Conservation (phyloP, 768 basidiomycete genomes). For the Trametes gibbosa region DNA sequence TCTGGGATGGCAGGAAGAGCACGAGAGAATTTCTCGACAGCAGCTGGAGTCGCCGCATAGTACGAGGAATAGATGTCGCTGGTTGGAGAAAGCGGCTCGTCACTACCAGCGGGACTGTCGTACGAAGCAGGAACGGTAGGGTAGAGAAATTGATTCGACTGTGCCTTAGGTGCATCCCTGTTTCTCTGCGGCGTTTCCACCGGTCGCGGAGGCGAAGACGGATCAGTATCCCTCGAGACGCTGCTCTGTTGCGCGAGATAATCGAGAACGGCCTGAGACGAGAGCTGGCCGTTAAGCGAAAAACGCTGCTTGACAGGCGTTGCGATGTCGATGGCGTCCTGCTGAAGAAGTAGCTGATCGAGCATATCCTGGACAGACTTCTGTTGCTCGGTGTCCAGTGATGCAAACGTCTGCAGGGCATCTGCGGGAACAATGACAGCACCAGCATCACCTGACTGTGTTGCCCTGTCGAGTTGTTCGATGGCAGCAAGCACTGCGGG, state of each 20-base stretch:
- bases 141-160: constrained; percentile 7
- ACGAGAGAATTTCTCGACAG: neutral
- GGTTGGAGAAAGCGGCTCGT: constrained; percentile 15
- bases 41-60: constrained; percentile 10
- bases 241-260: constrained; percentile 14
- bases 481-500: constrained; percentile 12
- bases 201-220: neutral
- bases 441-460: constrained; percentile 10
- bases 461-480: constrained; percentile 14
- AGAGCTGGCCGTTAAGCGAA: constrained; percentile 12
- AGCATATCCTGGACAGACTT: constrained; percentile 17
- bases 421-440: constrained; percentile 8
- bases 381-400: constrained; percentile 6
- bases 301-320: constrained; percentile 19
- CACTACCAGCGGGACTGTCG: constrained; percentile 2
- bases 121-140: neutral
- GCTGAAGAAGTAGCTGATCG: constrained; percentile 13
- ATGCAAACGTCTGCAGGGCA: neutral
- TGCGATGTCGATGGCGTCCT: constrained; percentile 15
- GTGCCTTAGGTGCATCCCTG: neutral
- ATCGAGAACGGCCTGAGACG: constrained; percentile 7
- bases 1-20: constrained; percentile 19
- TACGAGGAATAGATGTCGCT: constrained; percentile 17
- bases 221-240: constrained; percentile 5
- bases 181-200: neutral